These are phyloP conservation scores for Monilinia polystroma DNA, from an alignment of 2,329 filamentous ascomycete species.

Conservation along the genomic window DNA sequence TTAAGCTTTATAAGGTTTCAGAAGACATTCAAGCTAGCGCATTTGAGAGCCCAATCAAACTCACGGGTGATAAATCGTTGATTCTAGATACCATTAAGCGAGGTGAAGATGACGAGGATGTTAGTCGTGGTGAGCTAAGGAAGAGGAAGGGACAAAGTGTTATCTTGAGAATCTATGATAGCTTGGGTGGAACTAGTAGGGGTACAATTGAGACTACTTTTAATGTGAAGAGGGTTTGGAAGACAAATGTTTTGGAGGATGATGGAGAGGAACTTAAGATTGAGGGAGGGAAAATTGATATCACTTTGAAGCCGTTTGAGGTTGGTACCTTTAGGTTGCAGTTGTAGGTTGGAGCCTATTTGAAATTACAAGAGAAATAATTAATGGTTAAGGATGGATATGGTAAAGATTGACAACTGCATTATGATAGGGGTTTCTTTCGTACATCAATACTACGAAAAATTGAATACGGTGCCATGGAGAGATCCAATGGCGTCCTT, in stretches of 20 bases:
- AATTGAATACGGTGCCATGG: neutral
- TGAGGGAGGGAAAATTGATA: constrained; percentile 51
- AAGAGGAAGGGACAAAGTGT: constrained; percentile 72
- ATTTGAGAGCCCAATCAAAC: constrained; percentile 56
- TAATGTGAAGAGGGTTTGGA: constrained; percentile 73
- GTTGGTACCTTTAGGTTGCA: constrained; percentile 76
- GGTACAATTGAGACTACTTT: constrained; percentile 67
- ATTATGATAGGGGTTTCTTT: neutral
- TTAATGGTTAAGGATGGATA: neutral
- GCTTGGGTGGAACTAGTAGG: constrained; percentile 75
- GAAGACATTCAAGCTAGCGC: constrained; percentile 46
- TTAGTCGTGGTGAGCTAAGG: constrained; percentile 61
- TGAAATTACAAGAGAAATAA: neutral
- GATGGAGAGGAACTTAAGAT: constrained; percentile 64
- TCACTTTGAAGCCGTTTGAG: constrained; percentile 77
- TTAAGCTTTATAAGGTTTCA: constrained; percentile 53
- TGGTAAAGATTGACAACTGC: neutral
- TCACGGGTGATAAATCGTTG: constrained; percentile 66
- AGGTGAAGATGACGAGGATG: constrained; percentile 81
- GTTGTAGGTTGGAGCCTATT: constrained; percentile 40
- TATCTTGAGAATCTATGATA: constrained; percentile 84
- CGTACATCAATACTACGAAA: neutral
- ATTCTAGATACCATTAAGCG: constrained; percentile 90
- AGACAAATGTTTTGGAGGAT: constrained; percentile 87
- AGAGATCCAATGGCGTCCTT: neutral